Evolutionary conservation across 139 green algal species (phyloP), one percentile per base, ranked within the genome.

Genomic region (Picochlorum sp.): DNA sequence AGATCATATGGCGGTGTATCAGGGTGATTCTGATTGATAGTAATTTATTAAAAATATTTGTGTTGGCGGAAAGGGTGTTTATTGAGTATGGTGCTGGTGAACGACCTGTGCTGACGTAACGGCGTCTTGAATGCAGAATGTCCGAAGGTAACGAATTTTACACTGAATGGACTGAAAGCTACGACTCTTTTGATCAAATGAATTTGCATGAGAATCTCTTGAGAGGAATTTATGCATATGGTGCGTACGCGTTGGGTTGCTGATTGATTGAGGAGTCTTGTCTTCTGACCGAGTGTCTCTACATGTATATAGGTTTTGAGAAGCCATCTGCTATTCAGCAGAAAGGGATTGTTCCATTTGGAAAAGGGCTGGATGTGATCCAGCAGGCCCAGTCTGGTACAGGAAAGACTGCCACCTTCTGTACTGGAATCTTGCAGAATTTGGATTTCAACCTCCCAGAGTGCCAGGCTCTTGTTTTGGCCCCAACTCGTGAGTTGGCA

Each of bases 311-410:
- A 77, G 88, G 90, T 89, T 98, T 99, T 62, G 94, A 99, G 83
- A 98, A 98, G 89, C 94, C 94, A 13, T 98, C 93, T 49, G 92
- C 94, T 31, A 99, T 99, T 72, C 94, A 98, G 86, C 92, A 97
- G 83, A 94, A 97, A 76, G 94, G 94, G 38, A 99, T 98, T 60
- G 94, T 99, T 37, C 94, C 94, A 6, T 97, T 99, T 73, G 90
- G 79, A 73, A 96, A 96, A 82, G 84, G 84, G 14, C 82, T 97
- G 65, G 94, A 99, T 60, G 94, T 99, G 28, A 99, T 99, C 71
- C 94, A 98, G 86, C 94, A 99, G 86, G 94, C 94, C 2, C 94
- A 99, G 83, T 99, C 94, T n/a, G 94, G 94, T 52, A 98, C 93
- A 8, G 94, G 94, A 77, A 99, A 99, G 91, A 99, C 94, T 18